Percentiles rank a stretch among this genome's conserved stretches.
phyloP scores from a whole-genome alignment of 2,329 filamentous ascomycete species.

The Penicillium sclerotigenum region DNA sequence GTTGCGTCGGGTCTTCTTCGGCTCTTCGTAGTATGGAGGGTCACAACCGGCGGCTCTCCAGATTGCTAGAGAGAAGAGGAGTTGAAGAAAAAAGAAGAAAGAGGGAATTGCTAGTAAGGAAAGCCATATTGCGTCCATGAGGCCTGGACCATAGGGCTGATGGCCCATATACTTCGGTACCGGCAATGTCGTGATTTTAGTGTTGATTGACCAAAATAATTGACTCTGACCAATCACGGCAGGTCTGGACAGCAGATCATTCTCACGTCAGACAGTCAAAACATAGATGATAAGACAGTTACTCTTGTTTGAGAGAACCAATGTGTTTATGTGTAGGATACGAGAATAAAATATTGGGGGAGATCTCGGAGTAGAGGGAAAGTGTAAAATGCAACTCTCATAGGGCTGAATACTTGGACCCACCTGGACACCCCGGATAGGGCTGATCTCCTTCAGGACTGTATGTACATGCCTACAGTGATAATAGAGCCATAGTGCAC shows the following conservation, averaged over 20 bases:
- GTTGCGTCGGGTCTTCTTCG: background rate
- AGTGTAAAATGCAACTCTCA: background rate
- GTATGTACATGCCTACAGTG: background rate
- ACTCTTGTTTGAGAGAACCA: background rate
- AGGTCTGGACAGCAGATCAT: background rate
- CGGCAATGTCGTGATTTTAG: slow-evolving; percentile 6
- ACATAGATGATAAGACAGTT: background rate
- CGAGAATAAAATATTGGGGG: background rate
- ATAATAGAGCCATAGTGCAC: background rate
- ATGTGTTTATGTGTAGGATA: background rate
- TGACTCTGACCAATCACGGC: background rate
- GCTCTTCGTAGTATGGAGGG: background rate
- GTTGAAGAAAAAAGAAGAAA: slow-evolving; percentile 2
- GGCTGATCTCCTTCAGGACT: background rate
- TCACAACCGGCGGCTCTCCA: background rate
- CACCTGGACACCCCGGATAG: background rate
- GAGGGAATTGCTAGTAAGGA: background rate
- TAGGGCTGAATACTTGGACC: slow-evolving; percentile 4
- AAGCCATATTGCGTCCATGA: background rate
- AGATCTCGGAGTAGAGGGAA: background rate
- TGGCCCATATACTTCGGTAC: background rate
- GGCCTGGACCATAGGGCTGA: background rate
- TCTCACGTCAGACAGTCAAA: background rate
- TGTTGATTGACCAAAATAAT: background rate
- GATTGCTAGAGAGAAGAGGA: background rate